Conservation (phyloP, 345 rosid species). For the Salix caprea region DNA sequence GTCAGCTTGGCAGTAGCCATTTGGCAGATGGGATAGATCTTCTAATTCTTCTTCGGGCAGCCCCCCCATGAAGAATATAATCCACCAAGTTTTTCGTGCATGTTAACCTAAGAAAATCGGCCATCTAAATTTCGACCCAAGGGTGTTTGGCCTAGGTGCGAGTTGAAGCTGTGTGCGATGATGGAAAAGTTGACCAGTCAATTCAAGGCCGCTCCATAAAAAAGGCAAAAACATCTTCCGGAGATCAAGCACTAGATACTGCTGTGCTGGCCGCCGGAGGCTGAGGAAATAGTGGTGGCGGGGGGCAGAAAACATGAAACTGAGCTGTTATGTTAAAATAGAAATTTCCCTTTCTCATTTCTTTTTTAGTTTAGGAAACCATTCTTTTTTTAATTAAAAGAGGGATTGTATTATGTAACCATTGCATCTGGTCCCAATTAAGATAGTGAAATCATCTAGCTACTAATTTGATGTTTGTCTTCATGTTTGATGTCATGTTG, state of each 20-base stretch:
- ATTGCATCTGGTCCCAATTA: background rate
- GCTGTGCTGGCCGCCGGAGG: background rate
- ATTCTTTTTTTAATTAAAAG: background rate
- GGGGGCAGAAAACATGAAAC: background rate
- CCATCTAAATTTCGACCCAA: slow-evolving; percentile 3
- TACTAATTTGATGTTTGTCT: slow-evolving; percentile 2
- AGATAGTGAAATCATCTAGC: slow-evolving; percentile 2
- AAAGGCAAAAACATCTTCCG: no score
- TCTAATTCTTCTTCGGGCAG: slow-evolving; percentile 15
- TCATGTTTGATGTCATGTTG: slow-evolving; percentile 1
- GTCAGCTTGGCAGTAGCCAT: slow-evolving; percentile 32
- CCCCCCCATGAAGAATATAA: background rate
- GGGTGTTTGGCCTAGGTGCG: slow-evolving; percentile 9
- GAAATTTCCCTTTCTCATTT: background rate
- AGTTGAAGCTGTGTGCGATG: slow-evolving; percentile 32
- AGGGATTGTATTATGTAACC: slow-evolving; percentile 5
- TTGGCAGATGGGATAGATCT: slow-evolving; percentile 40
- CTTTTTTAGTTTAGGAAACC: background rate
- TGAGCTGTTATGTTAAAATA: background rate
- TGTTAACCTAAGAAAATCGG: background rate
- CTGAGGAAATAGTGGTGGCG: background rate
- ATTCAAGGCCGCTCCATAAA: background rate
- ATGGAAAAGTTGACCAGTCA: slow-evolving; percentile 27
- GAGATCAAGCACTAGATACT: background rate
- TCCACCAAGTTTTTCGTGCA: background rate